phyloP scores from a whole-genome alignment of 768 basidiomycete genomes.

The Tricholoma furcatifolium region DNA sequence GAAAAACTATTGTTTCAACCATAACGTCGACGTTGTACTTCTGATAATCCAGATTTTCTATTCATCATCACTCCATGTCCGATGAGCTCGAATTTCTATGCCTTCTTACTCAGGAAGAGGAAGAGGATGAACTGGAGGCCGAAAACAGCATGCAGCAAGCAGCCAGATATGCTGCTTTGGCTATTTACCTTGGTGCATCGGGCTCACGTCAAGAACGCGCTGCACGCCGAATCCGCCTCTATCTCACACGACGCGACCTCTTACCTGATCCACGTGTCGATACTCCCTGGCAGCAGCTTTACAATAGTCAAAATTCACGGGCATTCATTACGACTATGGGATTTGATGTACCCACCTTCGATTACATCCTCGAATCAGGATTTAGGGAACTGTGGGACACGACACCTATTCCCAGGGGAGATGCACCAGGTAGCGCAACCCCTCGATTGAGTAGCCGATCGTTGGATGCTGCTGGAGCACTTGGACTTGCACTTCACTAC shows the following conservation, averaged over 20 bases:
- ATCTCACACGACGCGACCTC: neutral
- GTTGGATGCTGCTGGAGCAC: neutral
- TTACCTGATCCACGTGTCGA: neutral
- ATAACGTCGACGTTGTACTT: neutral
- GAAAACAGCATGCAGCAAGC: too few species aligned
- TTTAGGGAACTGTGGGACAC: neutral
- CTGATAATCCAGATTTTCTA: neutral
- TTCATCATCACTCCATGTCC: neutral
- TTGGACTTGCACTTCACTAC: too few species aligned
- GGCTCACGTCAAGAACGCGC: neutral
- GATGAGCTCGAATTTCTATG: neutral
- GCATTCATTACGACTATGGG: conserved; percentile 7
- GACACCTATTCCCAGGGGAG: neutral
- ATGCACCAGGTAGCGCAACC: neutral
- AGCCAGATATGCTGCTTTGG: neutral
- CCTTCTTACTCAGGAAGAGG: neutral
- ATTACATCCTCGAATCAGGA: conserved; percentile 2
- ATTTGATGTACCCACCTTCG: conserved; percentile 1
- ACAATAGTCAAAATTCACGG: neutral
- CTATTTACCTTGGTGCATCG: neutral
- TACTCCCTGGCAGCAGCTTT: conserved; percentile 3
- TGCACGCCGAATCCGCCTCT: neutral
- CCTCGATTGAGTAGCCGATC: neutral
- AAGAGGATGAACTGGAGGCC: neutral
- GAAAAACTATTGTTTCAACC: neutral